Percentiles rank a stretch among this genome's conserved stretches.
These are phyloP conservation scores for Phytophthora palmivora DNA, from an alignment of 352 stramenopile genomes.

Conservation along the genomic window DNA sequence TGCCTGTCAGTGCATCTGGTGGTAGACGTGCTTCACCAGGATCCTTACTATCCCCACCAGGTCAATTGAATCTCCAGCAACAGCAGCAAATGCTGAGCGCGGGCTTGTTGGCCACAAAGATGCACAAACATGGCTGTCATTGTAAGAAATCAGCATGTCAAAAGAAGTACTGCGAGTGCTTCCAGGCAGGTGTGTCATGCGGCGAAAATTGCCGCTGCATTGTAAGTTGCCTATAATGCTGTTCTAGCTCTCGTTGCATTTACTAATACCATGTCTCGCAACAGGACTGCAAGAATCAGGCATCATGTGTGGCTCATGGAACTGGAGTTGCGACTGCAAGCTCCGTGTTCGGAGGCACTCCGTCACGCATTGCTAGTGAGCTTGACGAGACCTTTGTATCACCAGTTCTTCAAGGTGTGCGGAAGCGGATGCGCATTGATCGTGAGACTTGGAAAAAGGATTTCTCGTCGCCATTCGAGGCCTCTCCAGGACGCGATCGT, in stretches of 20 bases:
- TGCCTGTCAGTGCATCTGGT: constrained; percentile 16
- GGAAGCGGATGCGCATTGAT: constrained; percentile 72
- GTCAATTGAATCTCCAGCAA: constrained; percentile 18
- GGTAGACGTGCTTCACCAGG: constrained; percentile 16
- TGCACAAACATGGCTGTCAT: constrained; percentile 96
- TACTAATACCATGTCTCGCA: constrained; percentile 1
- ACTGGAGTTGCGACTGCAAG: constrained; percentile 37
- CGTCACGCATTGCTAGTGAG: constrained; percentile 37
- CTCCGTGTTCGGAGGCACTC: constrained; percentile 18
- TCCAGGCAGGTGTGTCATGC: constrained; percentile 89
- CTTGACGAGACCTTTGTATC: constrained; percentile 72
- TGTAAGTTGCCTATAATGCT: constrained; percentile 48
- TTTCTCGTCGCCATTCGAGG: constrained; percentile 72
- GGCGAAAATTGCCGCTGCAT: constrained; percentile 92
- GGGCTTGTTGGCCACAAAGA: constrained; percentile 57
- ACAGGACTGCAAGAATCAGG: constrained; percentile 86
- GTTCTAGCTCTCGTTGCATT: background rate
- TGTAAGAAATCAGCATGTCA: constrained; percentile 97
- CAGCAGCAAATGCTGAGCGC: constrained; percentile 27
- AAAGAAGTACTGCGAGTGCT: constrained; percentile 99
- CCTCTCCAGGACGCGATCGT: constrained; percentile 56
- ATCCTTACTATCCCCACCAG: constrained; percentile 37
- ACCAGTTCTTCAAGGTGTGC: constrained; percentile 56
- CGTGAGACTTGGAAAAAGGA: constrained; percentile 72
- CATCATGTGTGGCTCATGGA: constrained; percentile 47